Base-by-base conservation (phyloP, 179 eudicot genomes). In the Beta lomatogona region DNA sequence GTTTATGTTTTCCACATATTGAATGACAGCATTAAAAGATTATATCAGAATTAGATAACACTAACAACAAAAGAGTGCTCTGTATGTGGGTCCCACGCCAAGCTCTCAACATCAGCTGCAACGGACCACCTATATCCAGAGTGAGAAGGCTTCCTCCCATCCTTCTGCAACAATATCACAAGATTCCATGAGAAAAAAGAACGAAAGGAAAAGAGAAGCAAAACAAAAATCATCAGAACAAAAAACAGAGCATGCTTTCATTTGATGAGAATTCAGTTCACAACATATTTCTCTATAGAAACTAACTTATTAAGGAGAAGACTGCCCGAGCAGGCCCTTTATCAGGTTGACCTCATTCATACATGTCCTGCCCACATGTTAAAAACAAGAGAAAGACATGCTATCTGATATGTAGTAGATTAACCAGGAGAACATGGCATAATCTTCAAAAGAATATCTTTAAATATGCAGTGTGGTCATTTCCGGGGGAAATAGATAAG, bases 81-180 rank as follows among this genome's bases (percentile, higher is more conserved):
- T 45, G 89, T 84, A 84, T 93, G 96, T 76, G 95, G 94, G 86
- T 96, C 97, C 98, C 99, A 96, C 60, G 94, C 93, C 90, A 94
- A 79, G 84, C 93, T 89, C 88, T 96, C 99, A 68, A 96, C 98
- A 79, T 96, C 98, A 73, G 99, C 92, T 70, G 84, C 81, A 64
- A 96, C 97, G 48, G 93, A 76, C 97, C 97, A 96, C 83, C 80
- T 94, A 68, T 90, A 91, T 76, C 97, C 98, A 80, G 92, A 69
- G 84, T 94, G 94, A 15, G 92, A 83, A 71, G 97, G 97, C 58
- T 85, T 83, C 91, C 97, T 88, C 28, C 89, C 96, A 84, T 96
- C 99, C 72, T 88, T 94, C 98, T 94, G 91, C 89, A 90, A 76
- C 50, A 68, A 78, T 6, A 48, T 53, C 79, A 78, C 48, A 21